Evolutionary conservation across 2,329 filamentous ascomycete genomes (phyloP), one percentile per base, ranked within the genome.

Genomic region (Sarocladiaceae sp.): DNA sequence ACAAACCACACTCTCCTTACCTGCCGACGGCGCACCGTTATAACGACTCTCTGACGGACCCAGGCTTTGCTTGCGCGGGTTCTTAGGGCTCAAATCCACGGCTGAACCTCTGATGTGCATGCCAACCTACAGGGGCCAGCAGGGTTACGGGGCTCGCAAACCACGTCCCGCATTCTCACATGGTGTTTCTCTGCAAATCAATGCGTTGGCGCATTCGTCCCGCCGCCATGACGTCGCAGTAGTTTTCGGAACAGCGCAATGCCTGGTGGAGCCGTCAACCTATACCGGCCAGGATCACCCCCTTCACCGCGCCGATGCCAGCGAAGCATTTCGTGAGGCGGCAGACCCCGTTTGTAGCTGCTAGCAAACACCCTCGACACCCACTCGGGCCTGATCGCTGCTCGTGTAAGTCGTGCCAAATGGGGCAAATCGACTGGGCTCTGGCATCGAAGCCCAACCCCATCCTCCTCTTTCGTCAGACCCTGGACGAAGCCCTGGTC

Each of bases 391-490:
- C 16, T 26, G 23, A 21, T 29, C 5, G 23, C 20, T 41, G 37
- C n/a, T 13, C 21, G 21, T 39, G 34, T 39, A 39, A 39, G 34
- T 39, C n/a, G 10, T 23, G 7, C 18, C 5, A 19, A 24, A 15
- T 18, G 4, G 18, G 24, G 23, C 23, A 41, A 41, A 15, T 5
- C 15, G 21, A 21, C 6, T 27, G 37, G 15, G 20, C 37, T n/a
- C 29, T 41, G n/a, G 21, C 23, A 41, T 41, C 37, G 24, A 41
- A 41, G 37, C 37, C 37, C 37, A 41, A 41, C 13, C 37, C 37
- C 37, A 29, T 27, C 37, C 37, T 41, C 37, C 37, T 35, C 21
- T n/a, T 39, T 15, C 26, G 23, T 24, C 6, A 41, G 29, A 15
- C 21, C 37, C 29, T 18, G 24, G 19, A 29, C 15, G 4, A 24